Percentiles rank a stretch among this genome's conserved stretches.
These are phyloP conservation scores for Fraxinus excelsior DNA, from an alignment of 257 asterid genomes.

Conservation along the genomic window DNA sequence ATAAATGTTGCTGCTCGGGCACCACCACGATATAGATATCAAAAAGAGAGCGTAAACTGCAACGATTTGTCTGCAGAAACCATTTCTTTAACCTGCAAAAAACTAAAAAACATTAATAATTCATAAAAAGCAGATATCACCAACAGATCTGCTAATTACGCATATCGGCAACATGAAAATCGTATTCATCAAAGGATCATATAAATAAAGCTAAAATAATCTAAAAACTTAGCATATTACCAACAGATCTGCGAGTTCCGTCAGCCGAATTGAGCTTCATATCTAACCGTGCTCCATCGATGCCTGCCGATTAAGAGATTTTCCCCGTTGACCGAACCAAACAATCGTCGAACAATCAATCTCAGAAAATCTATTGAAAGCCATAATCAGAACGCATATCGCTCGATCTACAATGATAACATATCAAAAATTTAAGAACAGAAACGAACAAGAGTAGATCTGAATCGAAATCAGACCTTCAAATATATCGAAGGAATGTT, in stretches of 20 bases:
- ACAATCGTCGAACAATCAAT: neutral
- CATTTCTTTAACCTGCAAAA: neutral
- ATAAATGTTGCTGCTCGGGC: neutral
- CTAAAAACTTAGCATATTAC: neutral
- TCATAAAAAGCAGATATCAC: neutral
- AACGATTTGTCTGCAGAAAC: neutral
- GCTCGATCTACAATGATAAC: neutral
- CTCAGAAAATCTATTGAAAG: neutral
- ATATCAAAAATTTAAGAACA: neutral
- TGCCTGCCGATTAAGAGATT: neutral
- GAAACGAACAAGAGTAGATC: neutral
- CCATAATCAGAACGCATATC: constrained; percentile 34
- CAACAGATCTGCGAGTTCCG: neutral
- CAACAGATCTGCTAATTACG: neutral
- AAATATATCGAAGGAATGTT: too few relatives aligned
- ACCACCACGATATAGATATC: neutral
- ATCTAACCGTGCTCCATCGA: constrained; percentile 10
- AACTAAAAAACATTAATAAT: neutral
- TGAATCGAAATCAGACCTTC: too few relatives aligned
- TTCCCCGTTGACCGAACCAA: neutral
- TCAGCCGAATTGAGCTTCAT: constrained; percentile 2
- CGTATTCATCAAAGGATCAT: neutral
- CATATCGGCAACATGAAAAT: neutral
- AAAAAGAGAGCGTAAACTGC: neutral
- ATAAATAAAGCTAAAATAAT: neutral